Percentiles rank a stretch among this genome's conserved stretches.
phyloP scores from a whole-genome alignment of 163 green algal species.

The Volvox carteri region DNA sequence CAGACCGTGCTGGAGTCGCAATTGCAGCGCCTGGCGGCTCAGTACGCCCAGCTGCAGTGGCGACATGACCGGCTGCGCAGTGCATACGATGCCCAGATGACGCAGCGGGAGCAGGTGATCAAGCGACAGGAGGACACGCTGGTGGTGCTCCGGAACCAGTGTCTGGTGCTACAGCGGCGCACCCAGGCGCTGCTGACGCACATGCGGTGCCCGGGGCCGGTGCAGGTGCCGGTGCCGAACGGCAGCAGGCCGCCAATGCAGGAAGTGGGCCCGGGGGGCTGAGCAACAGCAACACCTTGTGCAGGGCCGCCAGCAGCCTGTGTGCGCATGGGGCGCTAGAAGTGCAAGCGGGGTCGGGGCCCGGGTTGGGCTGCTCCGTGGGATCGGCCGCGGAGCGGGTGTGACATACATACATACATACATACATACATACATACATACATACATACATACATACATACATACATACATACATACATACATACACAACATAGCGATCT shows the following conservation, averaged over 20 bases:
- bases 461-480: too few species aligned
- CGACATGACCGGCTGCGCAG: not conserved
- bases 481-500: too few species aligned
- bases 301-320: not conserved
- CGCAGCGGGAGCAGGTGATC: not conserved
- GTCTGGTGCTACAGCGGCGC: not conserved
- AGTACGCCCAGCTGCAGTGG: not conserved
- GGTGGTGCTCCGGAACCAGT: not conserved
- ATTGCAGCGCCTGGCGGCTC: not conserved
- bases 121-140: not conserved
- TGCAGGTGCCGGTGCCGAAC: not conserved
- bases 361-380: not conserved
- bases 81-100: not conserved
- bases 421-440: too few species aligned
- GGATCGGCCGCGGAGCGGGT: too few species aligned
- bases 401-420: too few species aligned
- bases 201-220: not conserved
- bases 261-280: not conserved
- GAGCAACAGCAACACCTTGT: not conserved
- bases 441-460: too few species aligned
- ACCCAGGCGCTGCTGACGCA: not conserved
- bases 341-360: not conserved
- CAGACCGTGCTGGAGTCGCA: not conserved
- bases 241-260: not conserved
- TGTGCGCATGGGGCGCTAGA: not conserved